phyloP scores from a whole-genome alignment of 2,329 filamentous ascomycete genomes.

The Ampelomyces quisqualis region DNA sequence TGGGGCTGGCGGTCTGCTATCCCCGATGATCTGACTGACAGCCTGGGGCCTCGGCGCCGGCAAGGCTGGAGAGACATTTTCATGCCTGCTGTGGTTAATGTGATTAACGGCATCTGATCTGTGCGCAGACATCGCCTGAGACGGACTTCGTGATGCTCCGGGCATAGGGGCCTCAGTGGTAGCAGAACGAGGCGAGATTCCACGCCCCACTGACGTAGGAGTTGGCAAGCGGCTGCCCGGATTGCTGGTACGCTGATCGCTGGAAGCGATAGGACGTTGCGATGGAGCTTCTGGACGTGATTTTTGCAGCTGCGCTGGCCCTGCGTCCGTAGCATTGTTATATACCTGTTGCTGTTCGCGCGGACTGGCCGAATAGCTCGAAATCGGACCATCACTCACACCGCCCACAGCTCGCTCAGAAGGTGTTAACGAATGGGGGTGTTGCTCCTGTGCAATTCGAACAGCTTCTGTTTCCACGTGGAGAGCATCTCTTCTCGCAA shows the following conservation, averaged over 20 bases:
- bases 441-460: neutral
- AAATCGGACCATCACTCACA: neutral
- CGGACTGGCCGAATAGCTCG: neutral
- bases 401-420: no score
- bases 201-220: conserved; percentile 16
- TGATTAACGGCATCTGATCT: conserved; percentile 20
- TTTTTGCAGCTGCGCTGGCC: conserved; percentile 16
- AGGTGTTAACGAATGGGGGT: no score
- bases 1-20: conserved; percentile 38
- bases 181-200: conserved; percentile 23
- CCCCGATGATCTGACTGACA: conserved; percentile 28
- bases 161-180: conserved; percentile 21
- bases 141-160: conserved; percentile 15
- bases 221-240: conserved; percentile 18
- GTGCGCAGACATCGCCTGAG: conserved; percentile 32
- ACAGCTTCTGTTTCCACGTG: conserved; percentile 7
- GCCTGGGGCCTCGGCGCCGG: conserved; percentile 11
- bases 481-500: conserved; percentile 4
- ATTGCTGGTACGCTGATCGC: conserved; percentile 7
- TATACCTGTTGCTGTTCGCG: neutral
- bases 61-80: conserved; percentile 1
- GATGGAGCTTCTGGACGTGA: conserved; percentile 11
- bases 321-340: conserved; percentile 4
- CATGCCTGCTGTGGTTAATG: conserved; percentile 2
- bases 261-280: conserved; percentile 6